Evolutionary conservation across 768 basidiomycete species (phyloP).

Genomic region (Mycena epipterygia): DNA sequence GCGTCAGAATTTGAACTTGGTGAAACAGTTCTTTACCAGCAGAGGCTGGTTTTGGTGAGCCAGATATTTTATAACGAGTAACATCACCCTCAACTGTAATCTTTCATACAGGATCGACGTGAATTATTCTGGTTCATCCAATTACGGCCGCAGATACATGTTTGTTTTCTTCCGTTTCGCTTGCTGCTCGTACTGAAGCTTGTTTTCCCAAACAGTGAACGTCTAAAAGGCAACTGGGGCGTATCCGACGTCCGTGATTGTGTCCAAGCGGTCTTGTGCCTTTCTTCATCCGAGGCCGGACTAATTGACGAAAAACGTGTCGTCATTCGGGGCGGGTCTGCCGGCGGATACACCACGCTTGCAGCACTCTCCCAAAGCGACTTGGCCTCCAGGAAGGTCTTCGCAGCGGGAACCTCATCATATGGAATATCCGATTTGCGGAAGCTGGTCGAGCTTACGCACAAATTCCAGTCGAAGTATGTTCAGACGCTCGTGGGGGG

Average conservation of each 20-base stretch:
- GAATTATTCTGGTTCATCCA: slow-evolving; percentile 71
- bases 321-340: slow-evolving; percentile 69
- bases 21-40: slow-evolving; percentile 62
- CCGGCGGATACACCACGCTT: slow-evolving; percentile 71
- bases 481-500: slow-evolving; percentile 67
- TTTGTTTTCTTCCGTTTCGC: background rate
- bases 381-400: slow-evolving; percentile 50
- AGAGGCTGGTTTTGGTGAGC: slow-evolving; percentile 66
- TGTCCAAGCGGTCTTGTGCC: slow-evolving; percentile 54
- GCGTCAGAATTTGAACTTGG: slow-evolving; percentile 55
- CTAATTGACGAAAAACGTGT: slow-evolving; percentile 65
- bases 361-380: slow-evolving; percentile 45
- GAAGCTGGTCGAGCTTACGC: slow-evolving; percentile 63
- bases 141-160: slow-evolving; percentile 69
- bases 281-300: slow-evolving; percentile 49
- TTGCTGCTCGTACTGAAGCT: background rate
- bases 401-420: slow-evolving; percentile 62
- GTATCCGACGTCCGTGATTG: slow-evolving; percentile 69
- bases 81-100: slow-evolving; percentile 24
- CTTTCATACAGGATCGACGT: slow-evolving; percentile 62
- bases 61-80: too few species aligned
- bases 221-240: slow-evolving; percentile 71
- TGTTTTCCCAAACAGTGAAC: slow-evolving; percentile 36
- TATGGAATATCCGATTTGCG: slow-evolving; percentile 70
- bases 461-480: slow-evolving; percentile 68